phyloP scores from a whole-genome alignment of 768 basidiomycete species.

The Naematelia encephala region DNA sequence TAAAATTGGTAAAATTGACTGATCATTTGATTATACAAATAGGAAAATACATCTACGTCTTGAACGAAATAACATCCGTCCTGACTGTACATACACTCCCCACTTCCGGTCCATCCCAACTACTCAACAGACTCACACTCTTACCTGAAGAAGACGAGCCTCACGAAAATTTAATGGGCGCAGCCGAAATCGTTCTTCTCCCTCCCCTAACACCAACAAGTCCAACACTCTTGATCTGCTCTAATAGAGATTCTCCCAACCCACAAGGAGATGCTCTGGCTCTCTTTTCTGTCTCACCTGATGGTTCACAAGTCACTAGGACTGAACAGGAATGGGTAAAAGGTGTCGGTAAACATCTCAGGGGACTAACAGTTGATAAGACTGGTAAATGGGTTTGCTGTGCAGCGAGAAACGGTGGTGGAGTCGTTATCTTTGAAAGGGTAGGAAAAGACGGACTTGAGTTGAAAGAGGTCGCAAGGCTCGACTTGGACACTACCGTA shows the following conservation, averaged over 20 bases:
- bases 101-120: slow-evolving; percentile 1
- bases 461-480: slow-evolving; percentile 23
- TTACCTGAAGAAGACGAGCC: slow-evolving; percentile 16
- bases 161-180: slow-evolving; percentile 9
- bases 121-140: slow-evolving; percentile 21
- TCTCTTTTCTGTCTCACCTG: slow-evolving; percentile 18
- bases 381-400: slow-evolving; percentile 19
- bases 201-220: slow-evolving; percentile 10
- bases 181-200: slow-evolving; percentile 26
- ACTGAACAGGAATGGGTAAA: slow-evolving; percentile 11
- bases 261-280: slow-evolving; percentile 25
- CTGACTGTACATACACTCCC: slow-evolving; percentile 20
- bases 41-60: slow-evolving; percentile 26
- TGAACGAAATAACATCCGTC: slow-evolving; percentile 27
- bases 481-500: slow-evolving; percentile 16
- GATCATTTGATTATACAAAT: background rate
- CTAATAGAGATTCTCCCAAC: slow-evolving; percentile 30
- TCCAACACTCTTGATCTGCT: slow-evolving; percentile 16
- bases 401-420: slow-evolving; percentile 24
- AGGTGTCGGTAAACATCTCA: slow-evolving; percentile 19
- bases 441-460: slow-evolving; percentile 14
- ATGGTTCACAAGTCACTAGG: slow-evolving; percentile 14
- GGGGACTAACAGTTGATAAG: slow-evolving; percentile 17
- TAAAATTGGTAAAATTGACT: background rate
- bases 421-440: slow-evolving; percentile 20